Evolutionary conservation across 2,329 filamentous ascomycete species (phyloP), one percentile per base, ranked within the genome.

Genomic region (Ploettnerulaceae sp.): DNA sequence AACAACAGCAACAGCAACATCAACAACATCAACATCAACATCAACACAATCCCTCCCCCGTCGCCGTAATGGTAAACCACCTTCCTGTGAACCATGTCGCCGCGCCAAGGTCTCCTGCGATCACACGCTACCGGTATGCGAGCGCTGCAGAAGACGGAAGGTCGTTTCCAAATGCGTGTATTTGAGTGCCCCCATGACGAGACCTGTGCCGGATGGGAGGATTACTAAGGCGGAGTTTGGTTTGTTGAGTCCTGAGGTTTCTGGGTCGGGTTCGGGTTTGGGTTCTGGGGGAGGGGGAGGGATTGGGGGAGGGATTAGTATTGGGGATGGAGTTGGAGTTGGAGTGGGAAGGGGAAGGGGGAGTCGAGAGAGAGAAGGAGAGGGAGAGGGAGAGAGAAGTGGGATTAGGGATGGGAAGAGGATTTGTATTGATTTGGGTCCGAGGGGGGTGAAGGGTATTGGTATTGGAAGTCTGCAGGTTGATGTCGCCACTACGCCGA

Each of bases 21-120:
- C n/a, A n/a, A n/a, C n/a, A n/a, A n/a, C n/a, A n/a, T n/a, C n/a
- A n/a, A n/a, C n/a, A n/a, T n/a, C n/a, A n/a, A n/a, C n/a, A n/a
- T n/a, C n/a, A n/a, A n/a, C n/a, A n/a, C n/a, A n/a, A n/a, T n/a
- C n/a, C n/a, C 38, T 55, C 1, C 52, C 53, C 9, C 47, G 57
- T 25, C 53, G 60, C 20, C 51, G 59, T 20, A 62, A 61, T 47
- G 60, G 60, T 12, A 60, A 59, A 34, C 53, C 57, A 25, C 57
- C 56, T 35, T 55, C 56, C 7, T 60, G 56, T 28, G 57, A 59
- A 35, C 57, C 58, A 17, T 61, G 61, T 47, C 50, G 60, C 9
- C 59, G 59, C 34, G 59, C 60, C 7, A 63, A 63, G 38, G 55
- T 59, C 20, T 50, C 54, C 28, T 63, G 59, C 43, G 59, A 63